Evolutionary conservation across 441 rosid species (phyloP), one percentile per base, ranked within the genome.

Genomic region (Eruca vesicaria): DNA sequence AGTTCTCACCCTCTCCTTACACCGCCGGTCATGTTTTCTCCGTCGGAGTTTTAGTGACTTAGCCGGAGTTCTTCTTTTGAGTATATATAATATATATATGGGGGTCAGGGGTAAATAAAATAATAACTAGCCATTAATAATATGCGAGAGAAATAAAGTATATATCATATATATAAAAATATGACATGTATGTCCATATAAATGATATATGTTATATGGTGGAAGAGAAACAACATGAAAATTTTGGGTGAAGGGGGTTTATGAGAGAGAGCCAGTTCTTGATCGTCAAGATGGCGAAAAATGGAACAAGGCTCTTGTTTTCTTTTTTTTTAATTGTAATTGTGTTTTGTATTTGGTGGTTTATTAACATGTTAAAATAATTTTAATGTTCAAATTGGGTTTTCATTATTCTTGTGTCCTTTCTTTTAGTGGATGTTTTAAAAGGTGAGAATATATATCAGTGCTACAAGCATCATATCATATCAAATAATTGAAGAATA

Each of bases 11-110:
- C n/a, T 80, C 87, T 53, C 86, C 91, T 62, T 85, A 82, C 32
- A 55, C 84, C 5, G 68, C 78, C 63, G 86, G 80, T 33, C 85
- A 84, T 63, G 82, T 87, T 56, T 88, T 87, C 82, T 86, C 89
- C 12, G 45, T 90, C 18, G 86, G 93, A 71, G 88, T 90, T 82
- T 77, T 86, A 19, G 90, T 85, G 18, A 83, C 86, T 75, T 90
- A 86, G 78, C 12, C 56, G 76, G 72, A 71, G 50, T 66, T 77
- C 61, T 45, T 45, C 53, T 45, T 15, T 20, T 45, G 53, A 45
- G 53, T 45, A 45, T 45, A 45, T 45, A 38, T 38, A 10, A 41
- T 41, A 41, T 41, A 45, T 48, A 48, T 48, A 68, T n/a, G 57
- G 57, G 79, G 71, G 15, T 33, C 7, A 15, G 53, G 53, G 74